phyloP scores from a whole-genome alignment of 176 grass and related monocot species.

The Aegilops bicornis region DNA sequence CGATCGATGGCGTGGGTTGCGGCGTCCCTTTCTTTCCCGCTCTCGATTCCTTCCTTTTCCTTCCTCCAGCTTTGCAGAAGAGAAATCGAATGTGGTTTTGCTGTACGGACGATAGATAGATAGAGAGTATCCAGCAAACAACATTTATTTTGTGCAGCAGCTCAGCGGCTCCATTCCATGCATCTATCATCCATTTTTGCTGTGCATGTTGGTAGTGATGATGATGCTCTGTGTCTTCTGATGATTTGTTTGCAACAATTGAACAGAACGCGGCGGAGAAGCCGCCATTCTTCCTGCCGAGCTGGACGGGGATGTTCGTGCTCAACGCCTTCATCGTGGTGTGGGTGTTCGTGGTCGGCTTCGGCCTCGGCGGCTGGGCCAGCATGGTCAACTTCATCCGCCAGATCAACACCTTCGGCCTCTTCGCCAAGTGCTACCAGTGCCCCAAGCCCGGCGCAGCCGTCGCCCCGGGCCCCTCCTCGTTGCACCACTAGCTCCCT shows the following conservation, averaged over 20 bases:
- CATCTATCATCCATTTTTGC: background rate
- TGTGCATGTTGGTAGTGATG: background rate
- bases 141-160: slow-evolving; percentile 5
- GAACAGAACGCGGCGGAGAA: slow-evolving; percentile 79
- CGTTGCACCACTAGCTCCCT: slow-evolving; percentile 39
- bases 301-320: slow-evolving; percentile 80
- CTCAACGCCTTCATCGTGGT: slow-evolving; percentile 75
- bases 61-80: slow-evolving; percentile 5
- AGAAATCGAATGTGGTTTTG: background rate
- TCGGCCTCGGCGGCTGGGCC: slow-evolving; percentile 84
- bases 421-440: slow-evolving; percentile 93
- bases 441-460: slow-evolving; percentile 54
- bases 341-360: slow-evolving; percentile 86
- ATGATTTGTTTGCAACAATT: background rate
- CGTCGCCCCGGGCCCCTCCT: background rate
- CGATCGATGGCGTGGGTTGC: background rate
- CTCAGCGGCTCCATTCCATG: background rate
- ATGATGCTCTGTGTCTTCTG: background rate
- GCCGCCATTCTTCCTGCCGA: slow-evolving; percentile 70
- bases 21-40: slow-evolving; percentile 25
- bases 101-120: background rate
- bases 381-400: slow-evolving; percentile 76
- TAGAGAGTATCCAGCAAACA: background rate
- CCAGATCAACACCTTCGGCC: slow-evolving; percentile 85
- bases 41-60: background rate